Evolutionary conservation across 1,284 basidiomycete genomes (phyloP), one percentile per base, ranked within the genome.

Genomic region (Puccinia triticina): DNA sequence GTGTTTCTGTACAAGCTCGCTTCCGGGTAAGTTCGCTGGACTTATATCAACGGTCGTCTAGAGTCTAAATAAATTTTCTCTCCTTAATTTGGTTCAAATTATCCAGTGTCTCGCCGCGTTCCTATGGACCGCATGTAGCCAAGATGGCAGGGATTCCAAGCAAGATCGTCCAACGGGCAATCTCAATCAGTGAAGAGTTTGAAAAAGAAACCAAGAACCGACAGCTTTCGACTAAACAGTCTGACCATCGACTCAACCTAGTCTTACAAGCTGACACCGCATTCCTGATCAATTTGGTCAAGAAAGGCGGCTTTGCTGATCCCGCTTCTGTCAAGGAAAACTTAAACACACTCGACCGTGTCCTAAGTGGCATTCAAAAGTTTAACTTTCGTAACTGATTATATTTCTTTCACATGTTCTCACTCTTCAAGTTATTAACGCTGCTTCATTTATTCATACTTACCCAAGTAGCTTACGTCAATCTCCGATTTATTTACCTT

Each of bases 1-100:
- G 91, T 95, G 26, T 97, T 97, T 89, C 89, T 98, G 29, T 98
- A 96, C 89, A 96, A 96, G 88, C 91, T 98, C 53, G 91, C 96
- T 64, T 91, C 93, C 57, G 94, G 94, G 96, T 94, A 43, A 95
- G 94, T 0, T 93, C 85, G 87, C 76, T 84, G 85, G 85, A 11
- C 59, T 72, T 14, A 32, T 77, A 37, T 48, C 29, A 18, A 79
- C 48, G 7, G 10, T 53, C 23, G 14, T 53, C 5, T 7, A 32
- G 1, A 43, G 18, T 23, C 64, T 40, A 11, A 18, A 66, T 21
- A 21, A n/a, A 43, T 23, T 46, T 48, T 69, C 1, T 69, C 43
- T 29, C n/a, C 12, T 74, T 37, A 29, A 29, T 57, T 43, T 50
- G n/a, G 21, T 7, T 14, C 40, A 29, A 50, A 53, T 16, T 12